Evolutionary conservation across 1,139 yeast genomes (phyloP), one percentile per base, ranked within the genome.

Genomic region (Suhomyces bribrorum): DNA sequence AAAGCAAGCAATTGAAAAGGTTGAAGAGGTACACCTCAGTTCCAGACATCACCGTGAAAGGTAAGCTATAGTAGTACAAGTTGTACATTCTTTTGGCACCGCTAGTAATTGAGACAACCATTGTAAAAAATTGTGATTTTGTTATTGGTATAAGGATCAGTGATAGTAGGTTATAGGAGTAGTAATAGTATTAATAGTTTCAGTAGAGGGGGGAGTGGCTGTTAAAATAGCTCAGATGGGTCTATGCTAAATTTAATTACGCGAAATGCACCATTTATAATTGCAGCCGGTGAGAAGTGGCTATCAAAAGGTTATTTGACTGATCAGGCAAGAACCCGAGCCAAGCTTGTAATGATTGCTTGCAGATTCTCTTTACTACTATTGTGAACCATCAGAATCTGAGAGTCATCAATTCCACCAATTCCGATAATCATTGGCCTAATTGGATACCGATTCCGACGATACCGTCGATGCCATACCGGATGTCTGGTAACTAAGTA

Each of bases 41-140:
- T 3, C 40, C 46, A 3, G 63, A 49, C 41, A 63, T 50, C 9
- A 62, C 62, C 5, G 66, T 64, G 27, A 63, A 48, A 5, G 69
- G 68, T 7, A 56, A 44, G 32, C 45, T 53, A 45, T 60, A 62
- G 43, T 55, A 55, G 47, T 62, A 64, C 31, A 44, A 36, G 18
- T 51, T 47, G 45, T 62, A 62, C 5, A 46, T 38, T 35, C 46
- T 43, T 36, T 44, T 51, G 26, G 33, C 14, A 26, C 29, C 16
- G 20, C 15, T 30, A 12, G 40, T 20, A 14, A 32, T 13, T 18
- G 36, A 32, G 9, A 31, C 15, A 32, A 8, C 23, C 23, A 20
- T 20, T 20, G 23, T 20, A 20, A 20, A 20, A n/a, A n/a, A n/a
- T n/a, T n/a, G n/a, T n/a, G n/a, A n/a, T n/a, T n/a, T n/a, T n/a